phyloP scores from a whole-genome alignment of 331 rosid species.

The Saraca asoca region DNA sequence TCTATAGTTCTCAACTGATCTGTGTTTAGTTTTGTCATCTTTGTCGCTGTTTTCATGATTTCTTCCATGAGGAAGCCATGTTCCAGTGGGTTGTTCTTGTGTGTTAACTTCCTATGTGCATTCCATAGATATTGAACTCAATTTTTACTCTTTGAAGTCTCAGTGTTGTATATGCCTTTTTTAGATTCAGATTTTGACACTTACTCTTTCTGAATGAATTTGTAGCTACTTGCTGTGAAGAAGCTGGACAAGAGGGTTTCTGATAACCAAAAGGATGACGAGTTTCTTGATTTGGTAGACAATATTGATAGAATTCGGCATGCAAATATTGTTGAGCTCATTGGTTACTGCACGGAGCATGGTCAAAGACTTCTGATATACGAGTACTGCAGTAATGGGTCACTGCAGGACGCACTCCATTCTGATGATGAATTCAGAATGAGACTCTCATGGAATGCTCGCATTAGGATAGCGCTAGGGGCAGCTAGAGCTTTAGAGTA shows the following conservation, averaged over 20 bases:
- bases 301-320: slow-evolving; percentile 75
- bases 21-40: no score
- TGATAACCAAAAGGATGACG: slow-evolving; percentile 69
- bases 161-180: slow-evolving; percentile 18
- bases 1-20: no score
- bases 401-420: slow-evolving; percentile 79
- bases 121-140: no score
- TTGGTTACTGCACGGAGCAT: slow-evolving; percentile 85
- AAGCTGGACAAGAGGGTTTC: slow-evolving; percentile 72
- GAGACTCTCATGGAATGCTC: slow-evolving; percentile 75
- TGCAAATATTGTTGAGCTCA: slow-evolving; percentile 72
- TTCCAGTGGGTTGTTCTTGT: no score
- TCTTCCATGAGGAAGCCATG: no score
- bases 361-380: slow-evolving; percentile 83
- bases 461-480: slow-evolving; percentile 85
- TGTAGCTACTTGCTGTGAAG: slow-evolving; percentile 81
- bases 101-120: no score
- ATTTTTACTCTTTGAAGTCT: background rate
- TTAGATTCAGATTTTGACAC: slow-evolving; percentile 34
- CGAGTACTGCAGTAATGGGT: slow-evolving; percentile 79
- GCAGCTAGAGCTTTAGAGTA: slow-evolving; percentile 94
- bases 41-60: no score
- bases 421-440: slow-evolving; percentile 63
- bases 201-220: slow-evolving; percentile 39
- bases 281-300: slow-evolving; percentile 75